Conservation (phyloP, 179 eudicot genomes). For the Heliamphora pulchella region DNA sequence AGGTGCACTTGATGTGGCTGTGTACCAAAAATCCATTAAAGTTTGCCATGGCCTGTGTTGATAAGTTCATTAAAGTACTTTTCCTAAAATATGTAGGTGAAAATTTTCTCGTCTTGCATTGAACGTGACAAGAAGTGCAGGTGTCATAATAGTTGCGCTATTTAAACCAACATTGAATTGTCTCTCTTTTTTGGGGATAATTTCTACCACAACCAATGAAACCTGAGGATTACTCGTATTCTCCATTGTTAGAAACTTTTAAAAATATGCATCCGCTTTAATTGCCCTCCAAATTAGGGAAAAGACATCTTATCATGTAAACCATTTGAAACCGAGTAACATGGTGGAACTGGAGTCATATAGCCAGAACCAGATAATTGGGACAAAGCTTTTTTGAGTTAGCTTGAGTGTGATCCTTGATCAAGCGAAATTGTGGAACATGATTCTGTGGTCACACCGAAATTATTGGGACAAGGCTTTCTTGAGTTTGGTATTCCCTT, state of each 20-base stretch:
- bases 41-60: too few species aligned
- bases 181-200: background rate
- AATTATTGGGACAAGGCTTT: background rate
- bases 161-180: background rate
- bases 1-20: too few species aligned
- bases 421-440: background rate
- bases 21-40: too few species aligned
- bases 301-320: too few species aligned
- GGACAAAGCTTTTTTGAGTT: background rate
- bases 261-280: too few species aligned
- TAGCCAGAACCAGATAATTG: background rate
- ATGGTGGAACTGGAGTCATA: background rate
- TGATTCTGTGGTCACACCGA: background rate
- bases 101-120: background rate
- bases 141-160: background rate
- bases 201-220: background rate
- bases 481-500: background rate
- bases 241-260: background rate
- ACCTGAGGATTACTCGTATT: background rate
- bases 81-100: background rate
- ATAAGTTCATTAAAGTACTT: too few species aligned
- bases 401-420: background rate
- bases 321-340: background rate
- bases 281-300: too few species aligned
- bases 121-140: background rate